Percentiles rank a stretch among this genome's conserved stretches.
Evolutionary conservation across 2,329 filamentous ascomycete species (phyloP).

Genomic region (Claviceps purpurea): DNA sequence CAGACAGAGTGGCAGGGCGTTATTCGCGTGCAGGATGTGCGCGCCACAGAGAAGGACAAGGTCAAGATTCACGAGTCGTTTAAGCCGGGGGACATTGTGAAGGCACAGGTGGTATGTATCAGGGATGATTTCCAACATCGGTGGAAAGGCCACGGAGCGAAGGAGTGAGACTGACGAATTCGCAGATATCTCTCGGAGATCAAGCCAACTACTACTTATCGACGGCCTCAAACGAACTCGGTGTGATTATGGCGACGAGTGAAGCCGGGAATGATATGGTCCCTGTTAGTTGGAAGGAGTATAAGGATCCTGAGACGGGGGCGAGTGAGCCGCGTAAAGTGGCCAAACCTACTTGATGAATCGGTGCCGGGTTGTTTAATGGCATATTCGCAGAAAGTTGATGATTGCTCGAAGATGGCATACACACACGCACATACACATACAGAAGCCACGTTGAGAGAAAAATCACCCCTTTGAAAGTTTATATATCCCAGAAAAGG

Average conservation of each 20-base stretch:
- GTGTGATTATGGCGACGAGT: slow-evolving; percentile 85
- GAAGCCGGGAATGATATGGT: slow-evolving; percentile 84
- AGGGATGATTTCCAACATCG: no score
- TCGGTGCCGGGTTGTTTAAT: background rate
- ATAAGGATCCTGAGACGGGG: slow-evolving; percentile 70
- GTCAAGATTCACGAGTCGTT: slow-evolving; percentile 87
- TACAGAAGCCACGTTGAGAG: background rate
- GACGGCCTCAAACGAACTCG: slow-evolving; percentile 80
- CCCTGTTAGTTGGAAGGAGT: slow-evolving; percentile 91
- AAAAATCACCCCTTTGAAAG: background rate
- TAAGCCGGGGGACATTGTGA: slow-evolving; percentile 80
- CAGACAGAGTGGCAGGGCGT: slow-evolving; percentile 75
- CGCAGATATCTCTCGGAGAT: slow-evolving; percentile 77
- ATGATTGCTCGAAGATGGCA: background rate
- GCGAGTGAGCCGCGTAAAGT: slow-evolving; percentile 74
- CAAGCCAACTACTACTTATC: slow-evolving; percentile 93
- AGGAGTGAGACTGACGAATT: background rate
- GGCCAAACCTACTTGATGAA: slow-evolving; percentile 68
- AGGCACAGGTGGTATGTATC: slow-evolving; percentile 61
- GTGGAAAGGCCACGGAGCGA: no score
- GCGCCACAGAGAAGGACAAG: slow-evolving; percentile 90
- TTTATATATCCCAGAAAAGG: background rate
- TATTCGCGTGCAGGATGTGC: slow-evolving; percentile 79
- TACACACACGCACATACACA: background rate
- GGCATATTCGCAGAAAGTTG: background rate